phyloP scores from a whole-genome alignment of 225 moss, liverwort and hornwort species.

The Pseudisothecium myosuroides region DNA sequence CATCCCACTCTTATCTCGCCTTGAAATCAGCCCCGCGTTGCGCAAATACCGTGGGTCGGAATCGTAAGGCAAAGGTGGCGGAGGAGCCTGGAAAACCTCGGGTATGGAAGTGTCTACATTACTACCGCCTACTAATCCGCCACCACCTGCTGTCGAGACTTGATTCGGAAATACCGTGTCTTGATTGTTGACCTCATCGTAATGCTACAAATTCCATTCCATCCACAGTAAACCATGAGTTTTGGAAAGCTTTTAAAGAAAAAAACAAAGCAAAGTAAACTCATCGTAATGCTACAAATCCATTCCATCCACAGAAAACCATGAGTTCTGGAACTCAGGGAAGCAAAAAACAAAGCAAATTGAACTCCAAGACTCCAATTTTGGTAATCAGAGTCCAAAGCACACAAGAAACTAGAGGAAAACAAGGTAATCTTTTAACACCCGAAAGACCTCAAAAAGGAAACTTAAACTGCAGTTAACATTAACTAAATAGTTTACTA shows the following conservation, averaged over 20 bases:
- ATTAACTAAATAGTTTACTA: neutral
- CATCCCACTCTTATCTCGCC: slow-evolving; percentile 54
- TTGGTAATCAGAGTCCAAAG: neutral
- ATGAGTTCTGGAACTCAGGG: neutral
- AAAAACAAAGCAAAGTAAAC: neutral
- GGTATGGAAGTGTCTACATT: slow-evolving; percentile 69
- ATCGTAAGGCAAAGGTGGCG: slow-evolving; percentile 80
- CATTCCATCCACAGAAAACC: neutral
- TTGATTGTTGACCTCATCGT: slow-evolving; percentile 71
- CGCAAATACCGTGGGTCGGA: slow-evolving; percentile 42
- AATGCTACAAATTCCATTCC: slow-evolving; percentile 22
- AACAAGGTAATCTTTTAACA: too few relatives aligned
- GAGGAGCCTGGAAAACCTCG: slow-evolving; percentile 88
- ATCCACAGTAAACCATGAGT: neutral
- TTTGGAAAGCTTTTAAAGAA: neutral
- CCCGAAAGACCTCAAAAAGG: neutral
- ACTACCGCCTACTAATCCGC: slow-evolving; percentile 52
- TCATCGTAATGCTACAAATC: neutral
- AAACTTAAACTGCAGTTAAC: too few relatives aligned
- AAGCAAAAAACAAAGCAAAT: too few relatives aligned
- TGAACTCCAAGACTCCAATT: neutral
- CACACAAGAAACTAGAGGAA: neutral
- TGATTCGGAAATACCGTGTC: slow-evolving; percentile 49
- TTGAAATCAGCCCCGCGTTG: slow-evolving; percentile 15
- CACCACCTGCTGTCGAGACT: slow-evolving; percentile 28